These are phyloP conservation scores for Pseudogymnoascus sp. DNA, from an alignment of 2,329 filamentous ascomycete genomes.

Conservation along the genomic window DNA sequence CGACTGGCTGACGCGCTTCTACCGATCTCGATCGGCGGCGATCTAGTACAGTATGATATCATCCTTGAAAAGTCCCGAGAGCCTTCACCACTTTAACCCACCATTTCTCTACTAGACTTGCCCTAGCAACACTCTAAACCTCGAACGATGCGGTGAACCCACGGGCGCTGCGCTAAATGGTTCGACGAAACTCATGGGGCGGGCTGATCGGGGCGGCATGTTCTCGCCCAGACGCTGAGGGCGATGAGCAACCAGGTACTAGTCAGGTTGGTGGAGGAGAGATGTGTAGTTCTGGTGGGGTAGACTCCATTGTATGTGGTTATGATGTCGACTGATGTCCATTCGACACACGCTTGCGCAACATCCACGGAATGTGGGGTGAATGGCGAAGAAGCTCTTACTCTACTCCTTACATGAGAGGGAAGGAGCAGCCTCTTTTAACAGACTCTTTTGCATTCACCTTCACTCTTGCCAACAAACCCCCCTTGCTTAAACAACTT, in stretches of 20 bases:
- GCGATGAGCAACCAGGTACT: not conserved
- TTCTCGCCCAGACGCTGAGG: not conserved
- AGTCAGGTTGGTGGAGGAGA: slow-evolving; percentile 4
- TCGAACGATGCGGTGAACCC: not conserved
- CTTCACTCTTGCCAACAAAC: not conserved
- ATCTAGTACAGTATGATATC: not conserved
- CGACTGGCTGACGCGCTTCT: slow-evolving; percentile 2
- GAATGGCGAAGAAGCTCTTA: slow-evolving; percentile 1
- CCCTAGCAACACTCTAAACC: slow-evolving; percentile 5
- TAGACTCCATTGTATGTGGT: not conserved
- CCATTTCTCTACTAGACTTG: not conserved
- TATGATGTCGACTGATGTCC: slow-evolving; percentile 4
- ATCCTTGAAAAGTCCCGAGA: not conserved
- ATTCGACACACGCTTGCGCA: slow-evolving; percentile 3
- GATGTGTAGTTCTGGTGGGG: not conserved
- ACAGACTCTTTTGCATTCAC: not conserved
- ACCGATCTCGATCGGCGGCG: not conserved
- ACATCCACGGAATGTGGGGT: not conserved
- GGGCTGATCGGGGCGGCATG: not conserved
- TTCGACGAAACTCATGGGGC: not conserved
- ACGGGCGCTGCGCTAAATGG: not conserved
- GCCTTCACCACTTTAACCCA: not conserved
- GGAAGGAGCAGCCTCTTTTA: not conserved
- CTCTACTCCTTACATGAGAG: not conserved
- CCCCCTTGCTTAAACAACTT: not conserved